Percentiles rank a stretch among this genome's conserved stretches.
These are phyloP conservation scores for Microcyclospora pomicola DNA, from an alignment of 2,329 filamentous ascomycete species.

Conservation along the genomic window DNA sequence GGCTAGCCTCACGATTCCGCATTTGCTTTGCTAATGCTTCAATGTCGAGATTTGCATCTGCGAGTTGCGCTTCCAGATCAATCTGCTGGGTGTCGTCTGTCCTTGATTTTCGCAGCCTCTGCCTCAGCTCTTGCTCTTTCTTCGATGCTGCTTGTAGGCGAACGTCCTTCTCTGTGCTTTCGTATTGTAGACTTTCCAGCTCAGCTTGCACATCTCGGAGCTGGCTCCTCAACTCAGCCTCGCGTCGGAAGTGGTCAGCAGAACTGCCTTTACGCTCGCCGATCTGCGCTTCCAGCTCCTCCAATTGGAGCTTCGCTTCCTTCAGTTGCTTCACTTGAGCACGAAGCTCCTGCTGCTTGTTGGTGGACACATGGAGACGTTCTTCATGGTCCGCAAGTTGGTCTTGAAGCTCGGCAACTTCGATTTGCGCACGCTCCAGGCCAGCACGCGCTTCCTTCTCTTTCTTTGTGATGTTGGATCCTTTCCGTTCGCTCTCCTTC, in stretches of 20 bases:
- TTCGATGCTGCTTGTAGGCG: conserved; percentile 21
- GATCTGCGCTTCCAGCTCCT: conserved; percentile 31
- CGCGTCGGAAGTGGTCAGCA: conserved; percentile 22
- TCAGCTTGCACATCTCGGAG: conserved; percentile 21
- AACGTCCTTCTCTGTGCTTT: conserved; percentile 31
- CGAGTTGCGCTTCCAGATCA: conserved; percentile 24
- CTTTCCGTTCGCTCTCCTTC: conserved; percentile 51
- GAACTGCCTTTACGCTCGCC: conserved; percentile 28
- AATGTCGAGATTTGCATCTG: conserved; percentile 28
- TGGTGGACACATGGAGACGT: conserved; percentile 12
- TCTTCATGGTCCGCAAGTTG: conserved; percentile 38
- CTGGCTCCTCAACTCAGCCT: conserved; percentile 27
- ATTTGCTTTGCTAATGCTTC: conserved; percentile 25
- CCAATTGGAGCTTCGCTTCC: conserved; percentile 17
- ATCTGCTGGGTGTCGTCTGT: conserved; percentile 20
- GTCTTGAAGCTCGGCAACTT: conserved; percentile 35
- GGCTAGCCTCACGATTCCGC: conserved; percentile 17
- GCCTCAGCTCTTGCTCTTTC: conserved; percentile 29
- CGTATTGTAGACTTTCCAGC: conserved; percentile 21
- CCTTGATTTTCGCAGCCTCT: conserved; percentile 16
- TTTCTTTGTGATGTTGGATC: conserved; percentile 43
- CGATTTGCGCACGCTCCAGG: conserved; percentile 43
- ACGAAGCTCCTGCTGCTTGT: conserved; percentile 26
- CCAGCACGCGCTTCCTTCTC: conserved; percentile 51
- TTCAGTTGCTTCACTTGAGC: conserved; percentile 21